A percentile compares a stretch with the other conserved stretches of the same genome.
phyloP scores from a whole-genome alignment of 495 filamentous ascomycete species.

The Chaetomium cochliodes region DNA sequence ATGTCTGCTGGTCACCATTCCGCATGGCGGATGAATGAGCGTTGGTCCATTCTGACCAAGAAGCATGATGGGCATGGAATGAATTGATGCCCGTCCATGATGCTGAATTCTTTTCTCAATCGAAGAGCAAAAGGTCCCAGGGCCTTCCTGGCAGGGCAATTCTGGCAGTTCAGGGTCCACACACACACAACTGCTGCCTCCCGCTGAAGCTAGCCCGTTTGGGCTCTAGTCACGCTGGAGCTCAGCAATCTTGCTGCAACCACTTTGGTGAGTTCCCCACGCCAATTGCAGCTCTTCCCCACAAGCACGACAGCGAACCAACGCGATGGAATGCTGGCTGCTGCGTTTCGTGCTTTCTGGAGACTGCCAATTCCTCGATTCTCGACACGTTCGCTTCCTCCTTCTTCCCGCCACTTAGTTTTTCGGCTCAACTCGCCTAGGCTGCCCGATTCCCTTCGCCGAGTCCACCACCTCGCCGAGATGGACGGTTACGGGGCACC shows the following conservation, averaged over 20 bases:
- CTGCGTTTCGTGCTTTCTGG: not conserved
- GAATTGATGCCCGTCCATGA: no score
- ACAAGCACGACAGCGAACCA: constrained; percentile 11
- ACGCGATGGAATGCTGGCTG: constrained; percentile 2
- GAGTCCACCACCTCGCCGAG: constrained; percentile 26
- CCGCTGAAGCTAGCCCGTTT: constrained; percentile 9
- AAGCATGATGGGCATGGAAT: not conserved
- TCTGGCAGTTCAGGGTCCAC: not conserved
- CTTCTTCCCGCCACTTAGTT: not conserved
- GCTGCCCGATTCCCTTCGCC: not conserved
- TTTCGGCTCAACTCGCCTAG: not conserved
- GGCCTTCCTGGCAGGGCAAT: not conserved
- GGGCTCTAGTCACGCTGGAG: constrained; percentile 3
- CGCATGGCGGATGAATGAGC: not conserved
- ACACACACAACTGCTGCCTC: constrained; percentile 12
- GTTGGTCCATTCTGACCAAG: not conserved
- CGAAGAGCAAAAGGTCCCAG: not conserved
- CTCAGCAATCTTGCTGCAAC: constrained; percentile 13
- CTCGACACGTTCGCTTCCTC: constrained; percentile 1
- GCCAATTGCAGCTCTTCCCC: constrained; percentile 11
- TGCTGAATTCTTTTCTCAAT: not conserved
- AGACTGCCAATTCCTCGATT: not conserved
- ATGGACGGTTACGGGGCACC: constrained; percentile 29
- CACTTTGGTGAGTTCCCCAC: constrained; percentile 11
- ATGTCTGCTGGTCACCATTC: not conserved